Evolutionary conservation across 192 early-diverging fungal species (phyloP), one percentile per base, ranked within the genome.

Genomic region (Phlyctochytrium arcticum): DNA sequence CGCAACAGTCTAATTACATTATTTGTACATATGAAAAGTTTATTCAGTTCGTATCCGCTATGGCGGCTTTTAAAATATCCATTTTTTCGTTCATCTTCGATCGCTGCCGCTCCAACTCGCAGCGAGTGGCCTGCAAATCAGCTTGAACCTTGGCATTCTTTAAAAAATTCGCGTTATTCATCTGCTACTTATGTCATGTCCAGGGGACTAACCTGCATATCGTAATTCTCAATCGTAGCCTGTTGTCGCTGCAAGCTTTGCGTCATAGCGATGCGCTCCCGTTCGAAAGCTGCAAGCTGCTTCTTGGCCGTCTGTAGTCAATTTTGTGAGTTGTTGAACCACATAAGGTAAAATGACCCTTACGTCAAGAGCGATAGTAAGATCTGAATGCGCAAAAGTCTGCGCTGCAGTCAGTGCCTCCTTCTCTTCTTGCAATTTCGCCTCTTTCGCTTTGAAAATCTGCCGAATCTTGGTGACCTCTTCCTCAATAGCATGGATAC

Each of bases 401-500:
- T 63, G 53, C 10, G 48, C 48, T 36, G 67, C 35, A 12, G 75
- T 31, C 15, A 65, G 47, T 30, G 46, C 58, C 17, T 72, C 56
- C 17, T 54, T 68, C 29, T 79, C 75, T 58, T 66, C 48, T 19
- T 57, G n/a, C 36, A 74, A 59, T 32, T 73, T 70, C 39, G 72
- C 67, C 48, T 81, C 78, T 49, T 83, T 83, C 3, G 71, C 70
- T 42, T 72, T 62, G 39, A 75, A 82, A 1, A 66, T 59, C 1
- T 36, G 42, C 42, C 68, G 73, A 3, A 78, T 66, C 33, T 62
- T 69, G 8, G 39, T 51, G 10, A 80, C 78, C 54, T 85, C 83
- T 12, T 68, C 49, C 56, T 85, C 83, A 35, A 85, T 85, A 57
- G 49, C 50, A 27, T 80, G 70, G 35, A 85, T 84, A 68, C 80